Percentiles rank a stretch among this genome's conserved stretches.
Conservation (phyloP, 495 filamentous ascomycete species). For the Xylaria intraflava region DNA sequence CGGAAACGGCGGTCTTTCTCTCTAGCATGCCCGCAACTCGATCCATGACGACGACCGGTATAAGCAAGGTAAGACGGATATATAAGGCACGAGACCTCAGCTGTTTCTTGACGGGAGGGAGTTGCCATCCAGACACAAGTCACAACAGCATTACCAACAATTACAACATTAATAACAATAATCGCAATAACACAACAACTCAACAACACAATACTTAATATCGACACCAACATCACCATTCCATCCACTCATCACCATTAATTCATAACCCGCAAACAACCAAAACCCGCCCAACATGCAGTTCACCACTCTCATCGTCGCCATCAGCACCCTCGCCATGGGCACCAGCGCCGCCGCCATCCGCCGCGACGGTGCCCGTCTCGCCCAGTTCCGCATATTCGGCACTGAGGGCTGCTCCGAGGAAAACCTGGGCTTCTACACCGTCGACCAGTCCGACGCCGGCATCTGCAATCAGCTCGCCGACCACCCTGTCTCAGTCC, state of each 20-base stretch:
- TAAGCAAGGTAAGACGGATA: too few relatives aligned
- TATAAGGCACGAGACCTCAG: too few relatives aligned
- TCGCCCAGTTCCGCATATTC: conserved; percentile 25
- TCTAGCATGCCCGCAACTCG: background rate
- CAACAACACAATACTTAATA: background rate
- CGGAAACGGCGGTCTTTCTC: background rate
- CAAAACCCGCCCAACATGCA: conserved; percentile 17
- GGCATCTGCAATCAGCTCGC: conserved; percentile 11
- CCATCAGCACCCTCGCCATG: conserved; percentile 13
- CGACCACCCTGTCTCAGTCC: conserved; percentile 10
- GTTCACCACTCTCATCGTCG: conserved; percentile 20
- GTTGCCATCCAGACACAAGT: too few relatives aligned
- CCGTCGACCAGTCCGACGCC: conserved; percentile 18
- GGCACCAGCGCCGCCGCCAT: conserved; percentile 16
- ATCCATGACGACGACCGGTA: background rate
- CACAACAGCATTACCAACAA: too few relatives aligned
- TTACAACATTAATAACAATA: too few relatives aligned
- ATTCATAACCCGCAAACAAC: background rate
- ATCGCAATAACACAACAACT: too few relatives aligned
- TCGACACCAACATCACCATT: too few relatives aligned
- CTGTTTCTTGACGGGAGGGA: too few relatives aligned
- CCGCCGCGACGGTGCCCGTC: conserved; percentile 18
- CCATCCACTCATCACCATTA: background rate
- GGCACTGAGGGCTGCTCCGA: conserved; percentile 16
- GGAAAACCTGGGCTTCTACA: conserved; percentile 25